These are phyloP conservation scores for Russula sp. DNA, from an alignment of 768 basidiomycete genomes.

Conservation along the genomic window DNA sequence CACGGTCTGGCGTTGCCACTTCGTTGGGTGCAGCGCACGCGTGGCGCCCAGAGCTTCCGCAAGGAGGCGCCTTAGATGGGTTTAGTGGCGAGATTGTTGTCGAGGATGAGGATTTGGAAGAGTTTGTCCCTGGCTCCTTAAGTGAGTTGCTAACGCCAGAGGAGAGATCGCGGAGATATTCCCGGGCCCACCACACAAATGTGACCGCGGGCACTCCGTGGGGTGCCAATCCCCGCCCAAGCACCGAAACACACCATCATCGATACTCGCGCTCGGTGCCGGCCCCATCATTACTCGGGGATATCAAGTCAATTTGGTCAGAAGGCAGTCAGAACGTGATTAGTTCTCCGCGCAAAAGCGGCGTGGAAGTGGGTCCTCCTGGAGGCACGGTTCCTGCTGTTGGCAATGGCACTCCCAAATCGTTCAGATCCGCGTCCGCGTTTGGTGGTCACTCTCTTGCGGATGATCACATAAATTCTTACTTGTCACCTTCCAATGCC, in stretches of 20 bases:
- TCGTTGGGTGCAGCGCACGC: conserved; percentile 55
- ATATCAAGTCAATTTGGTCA: conserved; percentile 77
- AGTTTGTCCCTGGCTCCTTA: conserved; percentile 82
- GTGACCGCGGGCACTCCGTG: conserved; percentile 19
- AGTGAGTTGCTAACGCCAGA: conserved; percentile 86
- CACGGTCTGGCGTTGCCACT: conserved; percentile 48
- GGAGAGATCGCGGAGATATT: conserved; percentile 77
- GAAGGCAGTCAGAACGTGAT: conserved; percentile 35
- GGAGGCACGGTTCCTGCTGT: conserved; percentile 18
- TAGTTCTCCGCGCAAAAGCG: conserved; percentile 31
- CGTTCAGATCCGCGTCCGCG: conserved; percentile 41
- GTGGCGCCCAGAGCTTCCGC: conserved; percentile 28
- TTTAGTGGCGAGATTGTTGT: conserved; percentile 34
- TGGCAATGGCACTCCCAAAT: conserved; percentile 43
- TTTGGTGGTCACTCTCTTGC: conserved; percentile 29
- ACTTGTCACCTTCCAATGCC: conserved; percentile 66
- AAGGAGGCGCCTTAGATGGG: conserved; percentile 4
- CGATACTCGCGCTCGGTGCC: conserved; percentile 82
- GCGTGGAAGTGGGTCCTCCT: conserved; percentile 24
- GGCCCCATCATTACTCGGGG: conserved; percentile 65
- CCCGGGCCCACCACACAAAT: conserved; percentile 51
- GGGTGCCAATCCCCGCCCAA: conserved; percentile 23
- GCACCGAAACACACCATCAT: conserved; percentile 38
- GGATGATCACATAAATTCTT: conserved; percentile 34
- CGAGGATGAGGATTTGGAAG: conserved; percentile 76